Conservation (phyloP, 345 rosid genomes). For the Melaleuca quinquenervia region DNA sequence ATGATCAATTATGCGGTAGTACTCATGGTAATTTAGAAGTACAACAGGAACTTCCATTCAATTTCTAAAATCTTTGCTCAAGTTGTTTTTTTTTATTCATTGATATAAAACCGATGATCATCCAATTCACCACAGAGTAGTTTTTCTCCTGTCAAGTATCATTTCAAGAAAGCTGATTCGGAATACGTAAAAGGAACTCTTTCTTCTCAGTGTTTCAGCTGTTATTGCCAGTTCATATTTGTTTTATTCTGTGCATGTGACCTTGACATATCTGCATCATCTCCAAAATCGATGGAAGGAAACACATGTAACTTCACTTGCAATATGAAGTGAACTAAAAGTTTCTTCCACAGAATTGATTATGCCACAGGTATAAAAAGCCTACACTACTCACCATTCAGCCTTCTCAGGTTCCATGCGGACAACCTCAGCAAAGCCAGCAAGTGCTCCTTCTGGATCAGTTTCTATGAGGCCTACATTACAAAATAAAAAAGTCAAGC, state of each 20-base stretch:
- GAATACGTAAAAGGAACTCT: not conserved
- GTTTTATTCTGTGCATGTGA: not conserved
- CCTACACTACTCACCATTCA: conserved; percentile 59
- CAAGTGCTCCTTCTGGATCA: conserved; percentile 86
- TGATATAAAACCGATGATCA: not conserved
- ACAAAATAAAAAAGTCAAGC: not conserved
- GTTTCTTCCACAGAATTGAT: not conserved
- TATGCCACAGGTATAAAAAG: not conserved
- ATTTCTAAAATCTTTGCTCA: not conserved
- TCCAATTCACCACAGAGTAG: not conserved
- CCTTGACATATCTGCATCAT: not conserved
- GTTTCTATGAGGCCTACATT: conserved; percentile 76
- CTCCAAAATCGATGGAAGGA: not conserved
- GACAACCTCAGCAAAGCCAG: conserved; percentile 92
- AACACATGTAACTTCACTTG: not conserved
- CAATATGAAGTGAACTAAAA: not conserved
- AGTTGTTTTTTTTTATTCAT: not conserved
- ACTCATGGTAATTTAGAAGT: not conserved
- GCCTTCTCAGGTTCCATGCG: conserved; percentile 97
- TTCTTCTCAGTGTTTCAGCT: not conserved
- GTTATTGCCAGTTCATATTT: not conserved
- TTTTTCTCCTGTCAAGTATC: not conserved
- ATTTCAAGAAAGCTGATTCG: not conserved
- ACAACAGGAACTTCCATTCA: not conserved
- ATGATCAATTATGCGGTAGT: not conserved